Percentiles rank a stretch among this genome's conserved stretches.
Evolutionary conservation across 2,329 filamentous ascomycete genomes (phyloP).

Genomic region (Dactylellina leptospora): DNA sequence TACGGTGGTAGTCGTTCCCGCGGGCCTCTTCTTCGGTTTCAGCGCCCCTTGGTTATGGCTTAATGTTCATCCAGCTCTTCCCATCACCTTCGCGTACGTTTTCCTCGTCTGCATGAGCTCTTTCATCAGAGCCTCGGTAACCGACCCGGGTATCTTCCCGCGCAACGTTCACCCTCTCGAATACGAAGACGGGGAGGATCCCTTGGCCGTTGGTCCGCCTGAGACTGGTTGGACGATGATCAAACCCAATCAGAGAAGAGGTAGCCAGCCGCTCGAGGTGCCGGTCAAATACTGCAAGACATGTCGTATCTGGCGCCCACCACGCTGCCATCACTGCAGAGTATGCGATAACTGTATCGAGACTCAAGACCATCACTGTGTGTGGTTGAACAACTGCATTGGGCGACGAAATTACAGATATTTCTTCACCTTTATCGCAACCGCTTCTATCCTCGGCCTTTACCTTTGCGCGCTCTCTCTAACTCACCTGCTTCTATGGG

Average conservation of each 20-base stretch:
- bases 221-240: constrained; percentile 95
- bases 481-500: constrained; percentile 81
- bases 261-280: constrained; percentile 91
- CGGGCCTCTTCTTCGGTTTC: constrained; percentile 77
- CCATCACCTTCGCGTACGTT: constrained; percentile 89
- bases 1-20: constrained; percentile 78
- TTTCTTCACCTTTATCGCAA: constrained; percentile 90
- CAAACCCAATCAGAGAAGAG: constrained; percentile 75
- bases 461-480: constrained; percentile 80
- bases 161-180: constrained; percentile 78
- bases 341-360: constrained; percentile 97
- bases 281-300: constrained; percentile 98
- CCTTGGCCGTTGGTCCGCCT: constrained; percentile 79
- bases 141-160: constrained; percentile 92
- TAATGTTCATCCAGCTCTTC: constrained; percentile 85
- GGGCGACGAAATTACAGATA: constrained; percentile 97
- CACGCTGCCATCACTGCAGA: constrained; percentile 93
- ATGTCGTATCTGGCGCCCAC: constrained; percentile 96
- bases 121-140: constrained; percentile 88
- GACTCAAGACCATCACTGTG: constrained; percentile 96
- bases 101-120: constrained; percentile 90
- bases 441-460: constrained; percentile 77
- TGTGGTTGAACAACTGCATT: constrained; percentile 99
- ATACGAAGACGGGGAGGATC: constrained; percentile 77
- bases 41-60: constrained; percentile 84